These are phyloP conservation scores for Catenaria anguillulae DNA, from an alignment of 371 early-diverging fungal species.

Conservation along the genomic window DNA sequence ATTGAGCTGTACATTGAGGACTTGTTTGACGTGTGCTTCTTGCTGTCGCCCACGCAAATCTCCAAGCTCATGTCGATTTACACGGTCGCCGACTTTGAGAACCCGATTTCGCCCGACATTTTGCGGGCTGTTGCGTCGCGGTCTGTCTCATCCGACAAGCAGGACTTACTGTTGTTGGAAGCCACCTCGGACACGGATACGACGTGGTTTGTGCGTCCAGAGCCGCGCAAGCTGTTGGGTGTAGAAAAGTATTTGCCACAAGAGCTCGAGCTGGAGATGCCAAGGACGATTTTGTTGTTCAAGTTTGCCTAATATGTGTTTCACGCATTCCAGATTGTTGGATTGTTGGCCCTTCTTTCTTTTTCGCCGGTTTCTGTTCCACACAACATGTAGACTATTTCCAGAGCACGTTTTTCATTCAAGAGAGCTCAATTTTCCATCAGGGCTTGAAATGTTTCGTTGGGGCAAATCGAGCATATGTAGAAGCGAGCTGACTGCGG, in stretches of 20 bases:
- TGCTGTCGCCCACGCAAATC: conserved; percentile 83
- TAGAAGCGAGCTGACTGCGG: no score
- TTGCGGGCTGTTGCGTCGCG: conserved; percentile 75
- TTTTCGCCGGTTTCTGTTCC: no score
- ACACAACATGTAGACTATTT: no score
- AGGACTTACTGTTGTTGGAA: conserved; percentile 73
- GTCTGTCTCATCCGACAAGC: conserved; percentile 66
- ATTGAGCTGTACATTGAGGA: conserved; percentile 44
- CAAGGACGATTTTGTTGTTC: conserved; percentile 13
- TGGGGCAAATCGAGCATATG: no score
- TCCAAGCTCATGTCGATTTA: conserved; percentile 77
- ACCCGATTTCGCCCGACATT: conserved; percentile 74
- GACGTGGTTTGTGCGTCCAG: conserved; percentile 21
- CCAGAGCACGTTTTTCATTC: no score
- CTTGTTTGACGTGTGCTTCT: conserved; percentile 89
- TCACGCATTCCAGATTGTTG: no score
- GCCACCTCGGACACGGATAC: conserved; percentile 56
- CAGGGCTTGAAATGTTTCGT: no score
- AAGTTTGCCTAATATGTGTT: conserved; percentile 1
- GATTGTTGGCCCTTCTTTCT: no score
- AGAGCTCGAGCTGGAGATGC: conserved; percentile 17
- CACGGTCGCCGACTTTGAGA: conserved; percentile 58
- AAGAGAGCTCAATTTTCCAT: no score
- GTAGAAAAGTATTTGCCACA: conserved; percentile 30
- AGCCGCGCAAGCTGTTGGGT: conserved; percentile 25